Percentiles rank a stretch among this genome's conserved stretches.
These are phyloP conservation scores for Hanseniaspora mollemarum DNA, from an alignment of 805 yeast species.

Conservation along the genomic window DNA sequence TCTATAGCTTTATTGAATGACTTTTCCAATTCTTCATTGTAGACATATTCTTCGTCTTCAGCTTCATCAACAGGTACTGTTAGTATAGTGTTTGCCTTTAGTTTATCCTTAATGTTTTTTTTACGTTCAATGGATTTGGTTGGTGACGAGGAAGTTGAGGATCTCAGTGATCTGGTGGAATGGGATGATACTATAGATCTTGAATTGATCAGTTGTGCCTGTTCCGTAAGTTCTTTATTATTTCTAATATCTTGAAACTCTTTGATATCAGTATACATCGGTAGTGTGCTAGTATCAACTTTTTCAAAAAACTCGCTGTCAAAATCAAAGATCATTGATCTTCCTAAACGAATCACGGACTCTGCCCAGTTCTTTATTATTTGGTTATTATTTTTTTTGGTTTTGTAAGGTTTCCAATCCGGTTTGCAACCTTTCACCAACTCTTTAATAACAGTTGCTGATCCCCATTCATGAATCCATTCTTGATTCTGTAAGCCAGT, in stretches of 20 bases:
- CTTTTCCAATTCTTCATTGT: conserved; percentile 30
- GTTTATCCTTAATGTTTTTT: background rate
- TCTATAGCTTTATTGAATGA: conserved; percentile 32
- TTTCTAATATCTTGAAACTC: background rate
- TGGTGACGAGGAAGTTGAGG: conserved; percentile 8
- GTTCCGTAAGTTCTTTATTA: background rate
- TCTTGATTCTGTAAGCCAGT: conserved; percentile 50
- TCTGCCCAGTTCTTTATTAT: conserved; percentile 51
- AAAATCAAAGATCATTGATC: conserved; percentile 47
- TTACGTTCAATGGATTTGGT: background rate
- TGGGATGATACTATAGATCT: conserved; percentile 1
- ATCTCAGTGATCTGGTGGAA: conserved; percentile 13
- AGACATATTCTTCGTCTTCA: conserved; percentile 30
- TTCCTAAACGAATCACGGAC: conserved; percentile 49
- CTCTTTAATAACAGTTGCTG: conserved; percentile 50
- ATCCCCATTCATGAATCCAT: conserved; percentile 60
- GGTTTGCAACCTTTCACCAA: conserved; percentile 57
- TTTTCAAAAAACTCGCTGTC: conserved; percentile 24
- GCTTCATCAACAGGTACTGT: conserved; percentile 24
- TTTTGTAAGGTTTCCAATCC: conserved; percentile 48
- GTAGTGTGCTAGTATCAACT: conserved; percentile 2
- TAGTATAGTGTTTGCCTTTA: conserved; percentile 17
- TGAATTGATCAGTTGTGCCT: background rate
- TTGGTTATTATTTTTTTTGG: conserved; percentile 37
- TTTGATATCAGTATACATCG: background rate